Base-by-base conservation (phyloP, 768 basidiomycete species). In the Auriculariales sp. region DNA sequence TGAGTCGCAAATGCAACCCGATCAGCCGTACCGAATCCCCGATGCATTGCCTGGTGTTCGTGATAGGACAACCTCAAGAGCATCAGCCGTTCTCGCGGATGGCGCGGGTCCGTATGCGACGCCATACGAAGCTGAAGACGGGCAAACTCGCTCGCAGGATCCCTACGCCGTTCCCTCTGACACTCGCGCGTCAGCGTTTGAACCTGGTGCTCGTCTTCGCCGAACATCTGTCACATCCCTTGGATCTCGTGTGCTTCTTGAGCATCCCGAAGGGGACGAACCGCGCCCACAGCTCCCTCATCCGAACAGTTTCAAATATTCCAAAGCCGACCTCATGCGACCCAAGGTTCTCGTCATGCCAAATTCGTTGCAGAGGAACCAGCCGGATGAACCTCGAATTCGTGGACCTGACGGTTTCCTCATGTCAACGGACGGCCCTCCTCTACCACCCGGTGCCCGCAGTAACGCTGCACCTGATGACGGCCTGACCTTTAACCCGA, bases 311-410 rank as follows among this genome's bases (percentile, higher is more conserved):
- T 47, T 12, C 17, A 15, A 19, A 29, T 47, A 52, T 22, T 88
- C 86, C 9, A 83, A 83, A 11, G 55, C 82, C 50, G 86, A 91
- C 28, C 69, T 94, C 36, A 71, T 94, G 56, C 74, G 91, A 19
- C 92, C 92, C 1, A 91, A 91, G 62, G 73, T 91, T n/a, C 79
- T 95, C 39, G 79, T 95, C 53, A 94, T 95, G 92, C 87, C 89
- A 12, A 15, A 29, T 7, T 30, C 14, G 6, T 25, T 17, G 6
- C 67, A 94, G 31, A 85, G 92, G 57, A 66, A 70, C 47, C 58
- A 64, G 15, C 58, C 67, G 15, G 51, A 55, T 32, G 47, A 52
- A 25, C 57, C 63, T 31, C 54, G 62, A 25, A 57, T 69, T 28
- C 67, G 71, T 44, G n/a, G n/a, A n/a, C n/a, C n/a, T n/a, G 76